Percentiles rank a stretch among this genome's conserved stretches.
Conservation (phyloP, 495 filamentous ascomycete species). For the Mytilinidion resinicola region DNA sequence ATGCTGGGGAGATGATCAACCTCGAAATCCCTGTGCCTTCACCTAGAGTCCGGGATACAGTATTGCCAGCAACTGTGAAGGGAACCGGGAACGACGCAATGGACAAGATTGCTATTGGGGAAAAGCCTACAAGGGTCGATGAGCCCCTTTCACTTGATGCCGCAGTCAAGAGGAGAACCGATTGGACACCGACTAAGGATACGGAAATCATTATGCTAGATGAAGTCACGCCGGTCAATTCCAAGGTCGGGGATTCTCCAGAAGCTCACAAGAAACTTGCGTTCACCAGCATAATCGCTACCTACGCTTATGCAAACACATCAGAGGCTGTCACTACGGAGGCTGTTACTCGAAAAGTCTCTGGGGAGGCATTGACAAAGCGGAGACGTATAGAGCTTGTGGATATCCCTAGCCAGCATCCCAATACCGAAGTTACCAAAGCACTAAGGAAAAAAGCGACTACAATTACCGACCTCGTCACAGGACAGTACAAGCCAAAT, state of each 20-base stretch:
- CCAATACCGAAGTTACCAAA: constrained; percentile 45
- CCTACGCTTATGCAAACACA: not conserved
- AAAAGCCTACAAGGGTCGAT: not conserved
- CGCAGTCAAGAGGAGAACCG: constrained; percentile 44
- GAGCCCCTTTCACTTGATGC: constrained; percentile 33
- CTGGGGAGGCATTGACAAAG: constrained; percentile 10
- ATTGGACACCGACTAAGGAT: constrained; percentile 53
- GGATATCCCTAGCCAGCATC: not conserved
- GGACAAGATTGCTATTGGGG: too few species aligned
- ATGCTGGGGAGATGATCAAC: too few species aligned
- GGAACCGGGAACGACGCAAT: too few species aligned
- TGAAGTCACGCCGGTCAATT: not conserved
- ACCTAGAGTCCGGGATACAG: too few species aligned
- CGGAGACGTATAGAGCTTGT: constrained; percentile 11
- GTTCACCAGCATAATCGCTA: not conserved
- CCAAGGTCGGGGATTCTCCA: constrained; percentile 1
- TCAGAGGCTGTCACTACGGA: not conserved
- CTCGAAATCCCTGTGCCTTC: too few species aligned
- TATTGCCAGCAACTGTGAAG: too few species aligned
- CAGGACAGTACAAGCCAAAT: constrained; percentile 56
- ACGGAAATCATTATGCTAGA: constrained; percentile 21
- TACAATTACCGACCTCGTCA: constrained; percentile 82
- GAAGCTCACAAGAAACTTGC: not conserved
- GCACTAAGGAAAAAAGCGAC: constrained; percentile 64
- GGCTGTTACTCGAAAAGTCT: not conserved